These are phyloP conservation scores for Ettlia oleoabundans DNA, from an alignment of 139 green algal species.

Conservation along the genomic window DNA sequence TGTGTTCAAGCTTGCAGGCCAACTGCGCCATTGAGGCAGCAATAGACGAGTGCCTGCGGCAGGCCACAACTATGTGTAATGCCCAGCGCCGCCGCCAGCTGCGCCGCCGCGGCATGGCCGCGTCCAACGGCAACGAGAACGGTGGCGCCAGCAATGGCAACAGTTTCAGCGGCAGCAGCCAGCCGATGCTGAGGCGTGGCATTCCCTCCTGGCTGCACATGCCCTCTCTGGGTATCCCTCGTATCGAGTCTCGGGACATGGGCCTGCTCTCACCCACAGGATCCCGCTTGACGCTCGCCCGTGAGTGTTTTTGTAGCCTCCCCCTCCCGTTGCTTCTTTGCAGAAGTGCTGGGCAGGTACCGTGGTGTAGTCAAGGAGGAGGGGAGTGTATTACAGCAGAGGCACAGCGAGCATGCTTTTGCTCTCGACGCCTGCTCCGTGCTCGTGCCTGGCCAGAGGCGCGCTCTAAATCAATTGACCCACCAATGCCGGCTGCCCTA, in stretches of 20 bases:
- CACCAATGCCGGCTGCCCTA: too few relatives aligned
- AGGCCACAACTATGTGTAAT: constrained; percentile 77
- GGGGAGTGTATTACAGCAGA: too few relatives aligned
- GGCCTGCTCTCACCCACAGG: neutral
- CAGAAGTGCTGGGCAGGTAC: too few relatives aligned
- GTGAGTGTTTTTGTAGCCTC: neutral
- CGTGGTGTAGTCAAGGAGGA: too few relatives aligned
- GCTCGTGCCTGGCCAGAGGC: neutral
- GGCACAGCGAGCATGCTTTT: neutral
- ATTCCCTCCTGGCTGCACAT: constrained; percentile 69
- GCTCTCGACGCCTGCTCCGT: neutral
- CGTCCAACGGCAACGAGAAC: neutral
- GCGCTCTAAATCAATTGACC: neutral
- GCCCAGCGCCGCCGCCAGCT: neutral
- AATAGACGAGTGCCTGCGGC: constrained; percentile 82
- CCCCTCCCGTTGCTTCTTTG: neutral
- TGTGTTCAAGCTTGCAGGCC: too few relatives aligned
- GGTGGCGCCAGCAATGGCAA: constrained; percentile 17
- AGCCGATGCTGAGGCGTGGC: constrained; percentile 2
- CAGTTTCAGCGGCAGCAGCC: too few relatives aligned
- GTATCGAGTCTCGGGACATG: neutral
- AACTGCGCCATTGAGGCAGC: constrained; percentile 93
- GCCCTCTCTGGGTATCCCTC: constrained; percentile 7
- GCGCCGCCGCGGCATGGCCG: neutral
- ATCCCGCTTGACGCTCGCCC: neutral